These are phyloP conservation scores for Leccinum pachyderme DNA, from an alignment of 1,284 basidiomycete genomes.

Conservation along the genomic window DNA sequence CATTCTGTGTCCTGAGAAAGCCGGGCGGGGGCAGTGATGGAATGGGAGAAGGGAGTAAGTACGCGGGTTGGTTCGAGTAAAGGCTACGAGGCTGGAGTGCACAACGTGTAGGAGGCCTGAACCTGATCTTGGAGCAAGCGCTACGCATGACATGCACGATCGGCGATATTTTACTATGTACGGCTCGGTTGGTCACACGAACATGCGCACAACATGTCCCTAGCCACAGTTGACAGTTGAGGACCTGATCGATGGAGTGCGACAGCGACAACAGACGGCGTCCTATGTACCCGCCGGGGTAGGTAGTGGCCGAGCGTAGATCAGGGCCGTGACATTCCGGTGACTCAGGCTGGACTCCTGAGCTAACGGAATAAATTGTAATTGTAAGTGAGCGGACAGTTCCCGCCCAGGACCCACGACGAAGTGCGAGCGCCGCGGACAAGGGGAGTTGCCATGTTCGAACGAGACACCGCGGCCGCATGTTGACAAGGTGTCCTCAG, in stretches of 20 bases:
- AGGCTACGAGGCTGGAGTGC: neutral
- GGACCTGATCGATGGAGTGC: neutral
- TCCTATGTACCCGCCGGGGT: constrained; percentile 3
- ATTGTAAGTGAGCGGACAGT: neutral
- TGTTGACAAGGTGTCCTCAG: constrained; percentile 9
- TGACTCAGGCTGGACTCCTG: constrained; percentile 2
- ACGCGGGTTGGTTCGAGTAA: neutral
- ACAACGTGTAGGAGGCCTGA: constrained; percentile 17
- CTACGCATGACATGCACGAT: neutral
- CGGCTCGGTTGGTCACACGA: neutral
- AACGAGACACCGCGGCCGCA: constrained; percentile 17
- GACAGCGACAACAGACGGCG: neutral
- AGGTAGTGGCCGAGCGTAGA: constrained; percentile 5
- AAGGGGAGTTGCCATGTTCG: constrained; percentile 2
- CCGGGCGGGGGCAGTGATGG: constrained; percentile 1
- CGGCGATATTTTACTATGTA: neutral
- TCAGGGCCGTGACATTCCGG: constrained; percentile 18
- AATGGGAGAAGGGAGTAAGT: neutral
- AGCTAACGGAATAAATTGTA: neutral
- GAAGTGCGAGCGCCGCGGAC: constrained; percentile 19
- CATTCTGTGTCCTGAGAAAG: constrained; percentile 18
- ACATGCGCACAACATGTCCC: neutral
- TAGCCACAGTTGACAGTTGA: neutral
- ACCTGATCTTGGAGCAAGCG: neutral
- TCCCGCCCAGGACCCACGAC: neutral